Evolutionary conservation across 2,329 filamentous ascomycete genomes (phyloP).

Genomic region (Penicillium sp.): DNA sequence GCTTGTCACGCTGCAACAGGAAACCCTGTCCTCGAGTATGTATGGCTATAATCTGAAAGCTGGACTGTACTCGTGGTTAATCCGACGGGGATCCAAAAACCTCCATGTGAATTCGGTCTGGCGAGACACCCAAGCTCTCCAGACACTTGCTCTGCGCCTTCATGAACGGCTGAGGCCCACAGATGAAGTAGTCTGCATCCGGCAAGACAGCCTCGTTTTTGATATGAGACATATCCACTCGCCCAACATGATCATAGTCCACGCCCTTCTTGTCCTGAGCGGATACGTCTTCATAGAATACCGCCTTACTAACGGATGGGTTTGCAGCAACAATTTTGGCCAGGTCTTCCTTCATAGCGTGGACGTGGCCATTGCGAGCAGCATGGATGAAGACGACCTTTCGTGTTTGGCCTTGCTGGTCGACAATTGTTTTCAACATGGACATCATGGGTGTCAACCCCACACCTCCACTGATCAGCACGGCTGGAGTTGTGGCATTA

Average conservation of each 20-base stretch:
- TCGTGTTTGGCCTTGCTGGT: constrained; percentile 48
- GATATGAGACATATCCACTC: constrained; percentile 8
- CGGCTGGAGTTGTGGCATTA: constrained; percentile 49
- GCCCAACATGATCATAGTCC: constrained; percentile 13
- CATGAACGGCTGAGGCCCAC: constrained; percentile 19
- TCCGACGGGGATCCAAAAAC: constrained; percentile 33
- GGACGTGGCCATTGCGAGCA: constrained; percentile 26
- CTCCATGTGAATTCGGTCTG: constrained; percentile 35
- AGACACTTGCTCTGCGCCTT: constrained; percentile 31
- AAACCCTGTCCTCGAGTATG: neutral
- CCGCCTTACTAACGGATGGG: constrained; percentile 8
- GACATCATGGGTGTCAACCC: constrained; percentile 63
- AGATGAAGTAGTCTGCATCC: constrained; percentile 20
- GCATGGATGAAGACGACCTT: constrained; percentile 32
- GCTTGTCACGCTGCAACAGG: neutral
- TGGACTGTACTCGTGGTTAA: neutral
- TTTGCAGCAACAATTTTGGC: constrained; percentile 21
- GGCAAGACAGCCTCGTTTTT: constrained; percentile 11
- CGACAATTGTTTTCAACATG: constrained; percentile 60
- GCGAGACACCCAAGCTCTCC: constrained; percentile 30
- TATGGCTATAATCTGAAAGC: neutral
- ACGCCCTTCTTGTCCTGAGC: constrained; percentile 10
- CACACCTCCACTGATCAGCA: constrained; percentile 65
- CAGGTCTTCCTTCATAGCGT: constrained; percentile 31
- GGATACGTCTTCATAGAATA: constrained; percentile 9